A percentile compares a stretch with the other conserved stretches of the same genome.
phyloP scores from a whole-genome alignment of 768 basidiomycete genomes.

The Calvatia gigantea region DNA sequence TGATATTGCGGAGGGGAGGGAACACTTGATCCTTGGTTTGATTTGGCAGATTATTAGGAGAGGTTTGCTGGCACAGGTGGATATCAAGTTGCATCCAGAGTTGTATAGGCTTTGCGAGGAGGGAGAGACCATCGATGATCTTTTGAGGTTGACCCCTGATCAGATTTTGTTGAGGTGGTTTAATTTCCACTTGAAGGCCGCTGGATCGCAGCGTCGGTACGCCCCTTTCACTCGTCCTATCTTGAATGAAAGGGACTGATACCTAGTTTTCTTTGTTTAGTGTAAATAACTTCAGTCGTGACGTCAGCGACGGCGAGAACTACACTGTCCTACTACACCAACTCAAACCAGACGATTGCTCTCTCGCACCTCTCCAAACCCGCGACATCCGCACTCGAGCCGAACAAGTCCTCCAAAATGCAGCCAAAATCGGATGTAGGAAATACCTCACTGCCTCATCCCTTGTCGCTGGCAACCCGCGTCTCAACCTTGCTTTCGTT shows the following conservation, averaged over 20 bases:
- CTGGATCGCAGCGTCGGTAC: conserved; percentile 85
- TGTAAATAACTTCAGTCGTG: conserved; percentile 96
- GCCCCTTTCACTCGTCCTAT: neutral
- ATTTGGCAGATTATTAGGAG: conserved; percentile 99
- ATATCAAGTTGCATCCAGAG: conserved; percentile 98
- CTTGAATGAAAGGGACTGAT: conserved; percentile 7
- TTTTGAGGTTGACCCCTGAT: conserved; percentile 90
- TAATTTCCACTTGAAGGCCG: conserved; percentile 96
- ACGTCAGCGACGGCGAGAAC: conserved; percentile 97
- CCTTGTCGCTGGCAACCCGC: conserved; percentile 91
- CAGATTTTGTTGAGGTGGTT: conserved; percentile 99
- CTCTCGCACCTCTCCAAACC: conserved; percentile 86
- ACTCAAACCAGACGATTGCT: conserved; percentile 91
- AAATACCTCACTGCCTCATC: conserved; percentile 94
- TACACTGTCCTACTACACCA: conserved; percentile 96
- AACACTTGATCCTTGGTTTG: conserved; percentile 94
- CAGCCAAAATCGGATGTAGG: conserved; percentile 89
- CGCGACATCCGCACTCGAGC: conserved; percentile 79
- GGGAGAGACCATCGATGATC: conserved; percentile 94
- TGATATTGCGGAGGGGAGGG: conserved; percentile 89
- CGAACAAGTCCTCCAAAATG: conserved; percentile 93
- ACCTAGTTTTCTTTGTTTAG: conserved; percentile 32
- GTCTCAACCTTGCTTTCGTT: conserved; percentile 96
- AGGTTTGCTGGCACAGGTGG: conserved; percentile 90
- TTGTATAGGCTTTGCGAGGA: conserved; percentile 95